Base-by-base conservation (phyloP, 2,329 filamentous ascomycete genomes). In the Huntiella omanensis region DNA sequence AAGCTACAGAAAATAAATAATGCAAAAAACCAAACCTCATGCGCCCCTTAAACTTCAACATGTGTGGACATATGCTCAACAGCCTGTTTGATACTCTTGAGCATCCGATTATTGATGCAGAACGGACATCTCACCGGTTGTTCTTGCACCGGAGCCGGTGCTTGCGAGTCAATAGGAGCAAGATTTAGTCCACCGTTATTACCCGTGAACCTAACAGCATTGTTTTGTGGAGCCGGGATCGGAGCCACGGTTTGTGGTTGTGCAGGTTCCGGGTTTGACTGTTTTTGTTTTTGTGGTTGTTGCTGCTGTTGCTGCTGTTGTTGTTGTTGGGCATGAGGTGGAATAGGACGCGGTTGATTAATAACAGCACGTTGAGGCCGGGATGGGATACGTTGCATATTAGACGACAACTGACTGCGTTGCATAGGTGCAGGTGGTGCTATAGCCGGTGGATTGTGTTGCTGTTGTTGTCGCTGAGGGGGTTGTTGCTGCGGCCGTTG, bases 31-130 rank as follows among this genome's bases (percentile, higher is more conserved):
- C n/a, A 41, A 41, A 33, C n/a, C 40, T 11, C 3, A 19, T 13
- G n/a, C 15, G 5, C 19, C 28, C 19, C 16, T 55, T 56, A 71
- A 13, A 76, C 70, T 11, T 75, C 66, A 4, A 77, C 73, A 50
- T 77, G 73, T 2, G 71, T 75, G 8, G 71, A 72, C 64, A 77
- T 62, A 54, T 77, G 73, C 56, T 77, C 73, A 3, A 77, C 71
- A 4, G 73, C 70, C 55, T 77, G 73, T 57, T 73, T 75, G 40
- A 76, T 71, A 1, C 65, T 71, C 13, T 71, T 63, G 44, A 77
- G 62, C 71, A 76, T 73, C 4, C 73, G 64, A 53, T 73, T 69
- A 52, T 76, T 77, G 33, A 77, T 65, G 51, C 73, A 77, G 52
- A 74, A 77, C 1, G 73, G 73, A 52, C 73, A 77, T 13, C 72